Percentiles rank a stretch among this genome's conserved stretches.
These are phyloP conservation scores for Mitragyna speciosa DNA, from an alignment of 257 asterid species.

Conservation along the genomic window DNA sequence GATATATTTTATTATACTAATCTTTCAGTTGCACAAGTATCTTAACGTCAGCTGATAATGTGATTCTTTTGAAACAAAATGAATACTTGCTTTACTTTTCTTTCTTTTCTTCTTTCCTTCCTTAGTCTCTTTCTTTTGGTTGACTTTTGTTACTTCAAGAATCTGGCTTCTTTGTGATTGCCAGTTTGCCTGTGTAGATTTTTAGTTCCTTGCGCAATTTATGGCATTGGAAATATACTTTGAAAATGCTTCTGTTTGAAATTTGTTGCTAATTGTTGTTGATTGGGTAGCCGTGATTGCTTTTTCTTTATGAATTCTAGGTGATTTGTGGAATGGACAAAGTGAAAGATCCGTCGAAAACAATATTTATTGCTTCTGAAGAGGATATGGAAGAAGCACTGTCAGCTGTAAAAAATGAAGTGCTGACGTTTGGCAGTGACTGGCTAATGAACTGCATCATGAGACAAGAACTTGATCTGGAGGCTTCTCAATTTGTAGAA, in stretches of 20 bases:
- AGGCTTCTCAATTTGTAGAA: slow-evolving; percentile 77
- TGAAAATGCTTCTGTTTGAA: neutral
- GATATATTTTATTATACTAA: neutral
- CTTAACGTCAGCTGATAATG: neutral
- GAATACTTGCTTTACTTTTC: neutral
- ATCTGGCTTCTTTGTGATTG: neutral
- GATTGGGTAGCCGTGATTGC: neutral
- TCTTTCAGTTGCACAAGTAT: neutral
- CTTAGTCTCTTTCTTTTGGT: neutral
- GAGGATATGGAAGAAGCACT: slow-evolving; percentile 82
- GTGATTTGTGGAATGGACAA: slow-evolving; percentile 43
- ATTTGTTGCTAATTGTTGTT: neutral
- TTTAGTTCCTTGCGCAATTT: neutral
- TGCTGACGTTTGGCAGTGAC: slow-evolving; percentile 68
- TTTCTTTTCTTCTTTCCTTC: neutral
- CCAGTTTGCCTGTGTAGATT: neutral
- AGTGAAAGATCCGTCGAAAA: slow-evolving; percentile 45
- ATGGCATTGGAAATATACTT: neutral
- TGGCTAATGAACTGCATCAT: slow-evolving; percentile 88
- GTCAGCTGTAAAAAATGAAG: slow-evolving; percentile 60
- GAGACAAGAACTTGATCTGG: slow-evolving; percentile 83
- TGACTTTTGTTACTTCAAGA: neutral
- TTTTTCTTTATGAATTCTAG: slow-evolving; percentile 31
- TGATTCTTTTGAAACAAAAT: neutral
- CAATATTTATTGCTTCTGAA: slow-evolving; percentile 73